Conservation (phyloP, 208 protist genomes). For the Leishmania major region DNA sequence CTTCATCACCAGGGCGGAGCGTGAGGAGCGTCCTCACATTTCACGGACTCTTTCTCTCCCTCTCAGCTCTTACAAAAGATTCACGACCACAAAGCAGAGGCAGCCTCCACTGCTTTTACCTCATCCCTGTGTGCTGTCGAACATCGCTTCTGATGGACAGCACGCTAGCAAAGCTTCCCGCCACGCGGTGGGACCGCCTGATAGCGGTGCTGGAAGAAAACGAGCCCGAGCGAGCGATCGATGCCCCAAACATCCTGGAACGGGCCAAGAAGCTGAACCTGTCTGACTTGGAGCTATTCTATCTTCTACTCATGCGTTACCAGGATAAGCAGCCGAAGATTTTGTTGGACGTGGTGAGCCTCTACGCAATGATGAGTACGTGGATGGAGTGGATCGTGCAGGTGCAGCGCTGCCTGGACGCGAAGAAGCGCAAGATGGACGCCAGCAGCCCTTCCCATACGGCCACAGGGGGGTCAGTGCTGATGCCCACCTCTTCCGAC, state of each 20-base stretch:
- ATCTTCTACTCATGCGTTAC: constrained; percentile 42
- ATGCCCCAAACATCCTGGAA: constrained; percentile 54
- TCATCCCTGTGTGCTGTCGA: background rate
- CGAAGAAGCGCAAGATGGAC: constrained; percentile 16
- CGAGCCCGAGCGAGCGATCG: constrained; percentile 53
- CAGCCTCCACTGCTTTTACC: background rate
- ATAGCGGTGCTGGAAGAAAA: constrained; percentile 49
- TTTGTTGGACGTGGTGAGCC: constrained; percentile 35
- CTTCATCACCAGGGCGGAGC: background rate
- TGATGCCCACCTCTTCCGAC: background rate
- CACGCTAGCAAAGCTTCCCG: constrained; percentile 14
- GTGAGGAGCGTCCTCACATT: background rate
- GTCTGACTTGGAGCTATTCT: constrained; percentile 52
- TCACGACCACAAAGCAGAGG: background rate
- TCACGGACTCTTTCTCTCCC: background rate
- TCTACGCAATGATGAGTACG: constrained; percentile 47
- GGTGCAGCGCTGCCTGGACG: constrained; percentile 33
- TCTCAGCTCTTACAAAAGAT: background rate
- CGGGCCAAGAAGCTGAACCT: constrained; percentile 39
- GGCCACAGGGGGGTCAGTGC: too few relatives aligned
- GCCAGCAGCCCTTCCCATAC: background rate
- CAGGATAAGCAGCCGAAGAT: constrained; percentile 33
- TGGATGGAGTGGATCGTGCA: constrained; percentile 48
- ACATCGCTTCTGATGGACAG: constrained; percentile 5
- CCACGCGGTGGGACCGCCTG: constrained; percentile 60